Conservation (phyloP, 2,329 filamentous ascomycete species). For the Colletotrichum sojae region DNA sequence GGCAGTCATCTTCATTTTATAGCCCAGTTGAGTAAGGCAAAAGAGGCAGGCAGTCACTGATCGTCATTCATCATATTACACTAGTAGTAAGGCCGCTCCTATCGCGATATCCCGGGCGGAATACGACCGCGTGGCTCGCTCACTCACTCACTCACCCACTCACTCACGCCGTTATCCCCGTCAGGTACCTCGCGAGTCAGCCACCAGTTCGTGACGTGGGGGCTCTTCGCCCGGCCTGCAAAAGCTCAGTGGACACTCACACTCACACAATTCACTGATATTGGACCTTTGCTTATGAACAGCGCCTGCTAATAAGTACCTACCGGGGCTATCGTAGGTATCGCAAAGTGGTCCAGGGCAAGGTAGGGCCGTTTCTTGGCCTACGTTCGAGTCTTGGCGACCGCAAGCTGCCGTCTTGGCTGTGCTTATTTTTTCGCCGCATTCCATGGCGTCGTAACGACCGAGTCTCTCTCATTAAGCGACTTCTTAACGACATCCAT, state of each 20-base stretch:
- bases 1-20: no score
- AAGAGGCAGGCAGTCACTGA: no score
- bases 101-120: slow-evolving; percentile 1
- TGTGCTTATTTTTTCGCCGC: slow-evolving; percentile 39
- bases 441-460: slow-evolving; percentile 29
- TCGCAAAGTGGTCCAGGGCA: no score
- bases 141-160: background rate
- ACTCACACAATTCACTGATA: slow-evolving; percentile 16
- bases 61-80: no score
- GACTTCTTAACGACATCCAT: slow-evolving; percentile 17
- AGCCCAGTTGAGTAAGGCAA: no score
- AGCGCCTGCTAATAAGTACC: no score
- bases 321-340: no score
- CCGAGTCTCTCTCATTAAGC: background rate
- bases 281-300: background rate
- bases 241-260: background rate
- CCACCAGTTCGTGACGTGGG: slow-evolving; percentile 36
- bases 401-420: slow-evolving; percentile 37
- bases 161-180: slow-evolving; percentile 14
- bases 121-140: background rate
- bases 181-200: slow-evolving; percentile 32
- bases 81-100: background rate
- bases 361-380: slow-evolving; percentile 24
- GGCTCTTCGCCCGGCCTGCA: slow-evolving; percentile 10
- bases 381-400: slow-evolving; percentile 34